Evolutionary conservation across 2,329 filamentous ascomycete genomes (phyloP), one percentile per base, ranked within the genome.

Genomic region (Fusarium albidum): DNA sequence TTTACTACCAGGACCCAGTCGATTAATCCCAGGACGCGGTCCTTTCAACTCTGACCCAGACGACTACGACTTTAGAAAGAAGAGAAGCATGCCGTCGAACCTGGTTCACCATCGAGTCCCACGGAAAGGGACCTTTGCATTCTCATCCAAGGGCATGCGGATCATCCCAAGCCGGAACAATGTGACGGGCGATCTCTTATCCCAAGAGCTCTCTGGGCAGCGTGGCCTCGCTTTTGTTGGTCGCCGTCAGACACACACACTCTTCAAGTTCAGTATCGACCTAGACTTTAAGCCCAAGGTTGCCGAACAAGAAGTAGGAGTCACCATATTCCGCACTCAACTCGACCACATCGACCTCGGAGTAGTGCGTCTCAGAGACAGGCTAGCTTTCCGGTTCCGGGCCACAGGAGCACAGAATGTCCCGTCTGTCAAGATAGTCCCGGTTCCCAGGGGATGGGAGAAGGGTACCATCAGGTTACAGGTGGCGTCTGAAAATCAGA

Each of bases 301-400:
- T 1, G 43, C 49, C 1, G 31, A 39, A 0, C 49, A 61, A 9
- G 59, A 61, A 14, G 58, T 47, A 2, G 59, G 59, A 1, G 39
- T 61, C 2, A 56, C 49, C 0, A 6, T 59, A 3, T 61, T 61
- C 12, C 46, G 49, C 5, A 61, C 59, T 1, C 59, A 61, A 8
- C 33, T 61, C 3, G 50, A 61, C n/a, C 59, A 61, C 3, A 56
- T 61, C 3, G 59, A 61, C 21, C 38, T 61, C 2, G 54, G 54
- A 1, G 10, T 38, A 5, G 48, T 34, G 15, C 45, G 27, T 13
- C 45, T 41, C 8, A 21, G 7, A 21, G 32, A 15, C n/a, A 7
- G 32, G 14, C 32, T 17, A 14, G 14, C 13, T 1, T 47, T 61
- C 3, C 54, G 58, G 2, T 48, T 61, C 21, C 32, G 58, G 0